These are phyloP conservation scores for Singerocomus rubriflavus DNA, from an alignment of 1,284 basidiomycete genomes.

Conservation along the genomic window DNA sequence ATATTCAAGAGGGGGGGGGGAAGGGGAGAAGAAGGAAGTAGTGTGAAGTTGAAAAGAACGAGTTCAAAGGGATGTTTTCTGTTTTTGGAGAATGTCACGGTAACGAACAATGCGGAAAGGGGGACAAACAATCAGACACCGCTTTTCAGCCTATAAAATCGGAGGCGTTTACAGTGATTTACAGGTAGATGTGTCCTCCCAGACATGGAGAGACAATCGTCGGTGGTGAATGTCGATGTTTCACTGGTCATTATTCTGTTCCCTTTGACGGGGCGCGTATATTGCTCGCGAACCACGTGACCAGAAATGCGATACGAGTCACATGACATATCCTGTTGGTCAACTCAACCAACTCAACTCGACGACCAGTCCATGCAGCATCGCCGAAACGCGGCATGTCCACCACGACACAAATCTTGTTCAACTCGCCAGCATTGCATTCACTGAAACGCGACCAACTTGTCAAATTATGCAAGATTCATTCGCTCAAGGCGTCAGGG, in stretches of 20 bases:
- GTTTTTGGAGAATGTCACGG: slow-evolving; percentile 15
- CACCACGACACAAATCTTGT: slow-evolving; percentile 70
- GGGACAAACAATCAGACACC: slow-evolving; percentile 11
- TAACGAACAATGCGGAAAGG: slow-evolving; percentile 20
- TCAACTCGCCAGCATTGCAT: slow-evolving; percentile 75
- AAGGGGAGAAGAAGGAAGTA: neutral
- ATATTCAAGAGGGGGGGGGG: neutral
- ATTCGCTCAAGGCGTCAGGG: slow-evolving; percentile 71
- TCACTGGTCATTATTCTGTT: slow-evolving; percentile 14
- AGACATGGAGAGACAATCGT: neutral
- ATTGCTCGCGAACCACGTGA: slow-evolving; percentile 19
- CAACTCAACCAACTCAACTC: slow-evolving; percentile 16
- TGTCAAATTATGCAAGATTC: slow-evolving; percentile 75
- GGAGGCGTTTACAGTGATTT: neutral
- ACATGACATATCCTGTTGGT: slow-evolving; percentile 13
- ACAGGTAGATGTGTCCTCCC: neutral
- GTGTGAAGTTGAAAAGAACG: neutral
- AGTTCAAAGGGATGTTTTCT: slow-evolving; percentile 3
- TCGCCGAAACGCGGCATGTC: slow-evolving; percentile 40
- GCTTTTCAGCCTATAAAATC: neutral
- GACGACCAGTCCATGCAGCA: slow-evolving; percentile 7
- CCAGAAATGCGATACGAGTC: slow-evolving; percentile 4
- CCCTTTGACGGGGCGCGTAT: slow-evolving; percentile 2
- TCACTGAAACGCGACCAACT: slow-evolving; percentile 79
- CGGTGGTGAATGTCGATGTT: slow-evolving; percentile 5